A percentile compares a stretch with the other conserved stretches of the same genome.
phyloP scores from a whole-genome alignment of 768 basidiomycete genomes.

The Boletus pseudopeckii region DNA sequence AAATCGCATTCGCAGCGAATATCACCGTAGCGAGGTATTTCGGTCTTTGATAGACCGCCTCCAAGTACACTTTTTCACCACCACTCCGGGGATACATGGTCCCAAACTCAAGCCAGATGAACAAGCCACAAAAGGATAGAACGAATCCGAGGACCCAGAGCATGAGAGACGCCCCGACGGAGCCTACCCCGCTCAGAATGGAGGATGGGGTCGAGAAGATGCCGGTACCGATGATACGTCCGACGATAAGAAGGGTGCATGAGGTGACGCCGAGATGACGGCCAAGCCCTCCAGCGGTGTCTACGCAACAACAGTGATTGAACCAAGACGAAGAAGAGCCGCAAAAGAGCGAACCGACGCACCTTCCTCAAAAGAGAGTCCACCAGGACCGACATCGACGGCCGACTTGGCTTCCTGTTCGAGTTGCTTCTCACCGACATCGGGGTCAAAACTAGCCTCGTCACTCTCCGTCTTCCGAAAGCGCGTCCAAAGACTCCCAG shows the following conservation, averaged over 20 bases:
- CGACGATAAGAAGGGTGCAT: constrained; percentile 56
- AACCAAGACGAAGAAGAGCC: background rate
- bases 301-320: constrained; percentile 23
- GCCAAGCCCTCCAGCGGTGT: constrained; percentile 53
- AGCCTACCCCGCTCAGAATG: constrained; percentile 54
- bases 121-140: constrained; percentile 55
- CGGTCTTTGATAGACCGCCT: constrained; percentile 49
- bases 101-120: constrained; percentile 63
- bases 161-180: constrained; percentile 58
- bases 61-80: constrained; percentile 62
- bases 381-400: constrained; percentile 36
- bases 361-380: constrained; percentile 51
- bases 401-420: background rate
- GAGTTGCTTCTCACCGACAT: background rate
- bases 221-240: constrained; percentile 60
- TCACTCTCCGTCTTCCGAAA: background rate
- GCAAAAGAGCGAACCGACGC: background rate
- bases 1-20: constrained; percentile 46
- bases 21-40: constrained; percentile 46
- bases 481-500: background rate
- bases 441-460: background rate
- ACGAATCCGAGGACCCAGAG: constrained; percentile 62
- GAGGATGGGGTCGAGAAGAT: constrained; percentile 63
- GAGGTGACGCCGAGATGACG: constrained; percentile 55
- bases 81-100: constrained; percentile 63